Base-by-base conservation (phyloP, 495 filamentous ascomycete genomes). In the Extremus antarcticus region DNA sequence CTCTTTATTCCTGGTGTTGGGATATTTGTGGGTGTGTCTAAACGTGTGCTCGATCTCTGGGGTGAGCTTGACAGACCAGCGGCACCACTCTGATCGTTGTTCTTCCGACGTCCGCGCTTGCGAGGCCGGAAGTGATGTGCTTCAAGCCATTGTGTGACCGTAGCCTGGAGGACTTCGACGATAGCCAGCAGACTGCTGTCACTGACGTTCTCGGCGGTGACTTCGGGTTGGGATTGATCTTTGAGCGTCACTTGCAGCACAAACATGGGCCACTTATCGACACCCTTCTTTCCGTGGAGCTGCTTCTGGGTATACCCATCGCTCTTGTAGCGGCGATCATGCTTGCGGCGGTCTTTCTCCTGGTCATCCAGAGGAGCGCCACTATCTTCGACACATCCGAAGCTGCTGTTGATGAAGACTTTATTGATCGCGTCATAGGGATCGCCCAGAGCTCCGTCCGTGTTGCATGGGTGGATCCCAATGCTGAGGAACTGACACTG, bases 191-290 rank as follows among this genome's bases (percentile, higher is more conserved):
- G 43, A 16, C 71, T 70, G 25, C 65, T 63, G 22, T 79, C 71
- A 39, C 69, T 70, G 40, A 51, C 17, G 2, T 40, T 49, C 0
- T 58, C 20, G 15, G 66, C 66, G 24, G 70, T 55, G 13, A 25
- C 25, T 43, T 64, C 22, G 21, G 19, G n/a, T 32, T 17, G 21
- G 2, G 35, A 11, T 11, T 49, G 23, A 20, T 43, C 24, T 15
- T 67, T 63, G 3, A 78, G 58, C 2, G 74, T 70, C n/a, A 98
- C 80, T 8, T 80, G 81, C 32, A 98, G 73, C 63, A 83, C 85
- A 61, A 95, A 97, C 86, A 92, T 94, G 1, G 90, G 89, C 85
- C 86, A 94, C 57, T 82, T 76, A 65, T 95, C 89, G 25, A 87
- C 71, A 0, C 80, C 78, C 65, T 87, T 91, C 16, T 68, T 62